Percentiles rank a stretch among this genome's conserved stretches.
These are phyloP conservation scores for Mycena galopus DNA, from an alignment of 768 basidiomycete genomes.

Conservation along the genomic window DNA sequence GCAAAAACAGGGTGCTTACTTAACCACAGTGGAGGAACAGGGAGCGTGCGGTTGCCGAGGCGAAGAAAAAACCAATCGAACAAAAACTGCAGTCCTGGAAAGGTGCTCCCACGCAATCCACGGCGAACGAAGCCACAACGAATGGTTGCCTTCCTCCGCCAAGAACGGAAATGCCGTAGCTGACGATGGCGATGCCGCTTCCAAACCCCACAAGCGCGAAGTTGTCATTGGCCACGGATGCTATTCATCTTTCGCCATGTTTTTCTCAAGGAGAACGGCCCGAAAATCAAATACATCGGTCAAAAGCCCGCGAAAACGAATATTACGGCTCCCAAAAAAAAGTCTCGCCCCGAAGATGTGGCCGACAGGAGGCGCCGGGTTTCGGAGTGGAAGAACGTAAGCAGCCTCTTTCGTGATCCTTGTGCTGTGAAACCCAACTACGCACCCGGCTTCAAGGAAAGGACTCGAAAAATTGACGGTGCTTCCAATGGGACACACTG, in stretches of 20 bases:
- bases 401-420: not conserved
- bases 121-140: too few species aligned
- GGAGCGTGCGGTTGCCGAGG: too few species aligned
- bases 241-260: not conserved
- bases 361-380: not conserved
- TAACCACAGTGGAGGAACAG: too few species aligned
- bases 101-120: too few species aligned
- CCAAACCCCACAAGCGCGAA: conserved; percentile 11
- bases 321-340: conserved; percentile 21
- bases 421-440: conserved; percentile 14
- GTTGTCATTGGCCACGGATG: conserved; percentile 14
- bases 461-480: not conserved
- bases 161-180: conserved; percentile 8
- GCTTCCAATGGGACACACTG: not conserved
- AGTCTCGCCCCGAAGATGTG: conserved; percentile 3
- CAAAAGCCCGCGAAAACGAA: not conserved
- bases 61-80: too few species aligned
- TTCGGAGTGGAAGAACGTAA: conserved; percentile 5
- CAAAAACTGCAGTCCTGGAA: too few species aligned
- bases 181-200: conserved; percentile 18
- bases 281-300: conserved; percentile 7
- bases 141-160: not conserved
- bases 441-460: conserved; percentile 12
- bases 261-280: not conserved
- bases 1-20: too few species aligned